phyloP scores from a whole-genome alignment of 2,329 filamentous ascomycete species.

The Amauroascus niger region DNA sequence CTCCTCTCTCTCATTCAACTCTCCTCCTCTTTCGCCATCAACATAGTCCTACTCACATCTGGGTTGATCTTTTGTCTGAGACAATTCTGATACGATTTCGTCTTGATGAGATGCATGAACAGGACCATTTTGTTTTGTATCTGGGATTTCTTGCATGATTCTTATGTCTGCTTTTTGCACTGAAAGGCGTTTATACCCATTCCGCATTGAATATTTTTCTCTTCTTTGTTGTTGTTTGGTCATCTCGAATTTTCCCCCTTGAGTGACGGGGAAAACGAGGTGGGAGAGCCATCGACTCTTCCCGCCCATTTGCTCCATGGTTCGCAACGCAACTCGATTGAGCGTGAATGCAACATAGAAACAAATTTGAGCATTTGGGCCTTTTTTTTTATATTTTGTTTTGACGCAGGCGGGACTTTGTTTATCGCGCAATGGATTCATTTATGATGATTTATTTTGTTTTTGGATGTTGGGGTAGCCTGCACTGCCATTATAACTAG shows the following conservation, averaged over 20 bases:
- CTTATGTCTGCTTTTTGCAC: conserved; percentile 9
- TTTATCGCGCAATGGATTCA: background rate
- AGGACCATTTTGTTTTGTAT: conserved; percentile 1
- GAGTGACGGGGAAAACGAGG: background rate
- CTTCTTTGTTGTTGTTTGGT: background rate
- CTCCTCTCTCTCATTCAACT: background rate
- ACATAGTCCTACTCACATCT: conserved; percentile 9
- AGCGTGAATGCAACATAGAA: background rate
- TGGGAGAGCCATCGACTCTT: background rate
- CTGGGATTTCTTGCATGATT: background rate
- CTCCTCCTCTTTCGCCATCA: background rate
- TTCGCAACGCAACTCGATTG: background rate
- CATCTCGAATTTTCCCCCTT: background rate
- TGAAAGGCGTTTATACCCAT: conserved; percentile 17
- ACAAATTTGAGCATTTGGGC: too few species aligned
- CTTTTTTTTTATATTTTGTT: background rate
- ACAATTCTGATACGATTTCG: conserved; percentile 6
- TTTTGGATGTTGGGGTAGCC: background rate
- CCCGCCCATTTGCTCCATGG: background rate
- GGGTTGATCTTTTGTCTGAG: background rate
- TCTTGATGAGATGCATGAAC: conserved; percentile 12
- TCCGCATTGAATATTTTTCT: conserved; percentile 1
- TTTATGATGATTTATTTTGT: background rate
- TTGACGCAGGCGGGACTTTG: background rate
- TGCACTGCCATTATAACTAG: background rate